phyloP scores from a whole-genome alignment of 768 basidiomycete species.

The Russula dissimulans region DNA sequence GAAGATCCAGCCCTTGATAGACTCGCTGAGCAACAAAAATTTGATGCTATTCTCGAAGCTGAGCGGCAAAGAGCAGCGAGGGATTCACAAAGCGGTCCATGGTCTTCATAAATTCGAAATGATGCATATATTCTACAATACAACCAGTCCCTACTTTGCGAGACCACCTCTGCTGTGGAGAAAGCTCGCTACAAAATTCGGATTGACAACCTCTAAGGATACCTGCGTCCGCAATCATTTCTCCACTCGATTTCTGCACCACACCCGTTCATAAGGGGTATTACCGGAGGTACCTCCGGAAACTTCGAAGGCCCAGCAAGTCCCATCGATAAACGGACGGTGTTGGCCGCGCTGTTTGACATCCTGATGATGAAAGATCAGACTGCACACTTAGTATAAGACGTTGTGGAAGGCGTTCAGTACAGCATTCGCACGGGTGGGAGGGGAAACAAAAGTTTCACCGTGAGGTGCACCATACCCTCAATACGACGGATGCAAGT shows the following conservation, averaged over 20 bases:
- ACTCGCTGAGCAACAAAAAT: constrained; percentile 41
- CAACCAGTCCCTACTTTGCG: no score
- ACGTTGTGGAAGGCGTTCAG: no score
- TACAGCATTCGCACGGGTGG: not conserved
- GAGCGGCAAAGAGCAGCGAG: constrained; percentile 36
- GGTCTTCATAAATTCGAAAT: not conserved
- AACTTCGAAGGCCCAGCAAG: not conserved
- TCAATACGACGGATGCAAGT: not conserved
- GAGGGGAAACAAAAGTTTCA: not conserved
- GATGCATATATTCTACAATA: not conserved
- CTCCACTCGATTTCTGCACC: no score
- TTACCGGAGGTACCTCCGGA: not conserved
- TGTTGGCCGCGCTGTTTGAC: not conserved
- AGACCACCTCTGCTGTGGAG: no score
- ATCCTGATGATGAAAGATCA: not conserved
- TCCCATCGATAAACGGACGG: not conserved
- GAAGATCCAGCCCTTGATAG: constrained; percentile 29
- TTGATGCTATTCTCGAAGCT: constrained; percentile 50
- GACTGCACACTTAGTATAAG: not conserved
- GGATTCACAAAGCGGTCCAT: constrained; percentile 2
- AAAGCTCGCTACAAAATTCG: no score
- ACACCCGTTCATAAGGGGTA: no score
- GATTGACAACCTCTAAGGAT: no score
- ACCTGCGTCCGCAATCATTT: no score
- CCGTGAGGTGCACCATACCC: not conserved